Base-by-base conservation (phyloP, 75 land plant genomes). In the Ceratopteris richardii region DNA sequence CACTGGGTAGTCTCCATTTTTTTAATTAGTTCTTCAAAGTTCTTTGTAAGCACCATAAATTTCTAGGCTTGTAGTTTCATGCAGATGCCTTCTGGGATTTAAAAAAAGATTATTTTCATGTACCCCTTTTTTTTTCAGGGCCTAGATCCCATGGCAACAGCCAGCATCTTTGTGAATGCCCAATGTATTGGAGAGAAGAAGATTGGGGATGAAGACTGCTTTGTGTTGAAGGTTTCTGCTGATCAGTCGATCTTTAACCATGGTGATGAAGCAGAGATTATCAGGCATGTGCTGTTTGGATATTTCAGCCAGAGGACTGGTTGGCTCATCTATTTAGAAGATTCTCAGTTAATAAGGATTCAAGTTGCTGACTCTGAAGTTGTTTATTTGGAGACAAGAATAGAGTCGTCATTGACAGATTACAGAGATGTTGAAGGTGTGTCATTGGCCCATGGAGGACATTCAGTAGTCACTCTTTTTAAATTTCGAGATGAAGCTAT, bases 311-410 rank as follows among this genome's bases (percentile, higher is more conserved):
- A 77, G 54, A 33, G 88, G 85, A 85, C 68, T 24, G 88, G 88
- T 12, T 79, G 81, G 10, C 74, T 85, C 1, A 69, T 85, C 2
- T 65, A 70, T 71, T 26, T 85, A 41, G 85, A 81, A 40, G 88
- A 85, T 70, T 81, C 85, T 0, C 79, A 82, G 58, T 73, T 85
- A 6, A 85, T 77, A 6, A 66, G 88, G 31, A 78, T 82, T 0
- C 70, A 77, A 9, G 14, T 74, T 47, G 64, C 60, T 42, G 76
- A 74, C 78, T 11, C 43, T 57, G 0, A 73, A 48, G 16, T 31
- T 57, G 77, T 85, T 20, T 81, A 85, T 48, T 81, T 78, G 88
- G 84, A 81, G 67, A 85, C 82, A 19, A 80, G 74, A 33, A 85
- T 72, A 9, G 85, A 77, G 30, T 83, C 76, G 51, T 65, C 66